Base-by-base conservation (phyloP, 2,329 filamentous ascomycete genomes). In the Fusarium nygamai region DNA sequence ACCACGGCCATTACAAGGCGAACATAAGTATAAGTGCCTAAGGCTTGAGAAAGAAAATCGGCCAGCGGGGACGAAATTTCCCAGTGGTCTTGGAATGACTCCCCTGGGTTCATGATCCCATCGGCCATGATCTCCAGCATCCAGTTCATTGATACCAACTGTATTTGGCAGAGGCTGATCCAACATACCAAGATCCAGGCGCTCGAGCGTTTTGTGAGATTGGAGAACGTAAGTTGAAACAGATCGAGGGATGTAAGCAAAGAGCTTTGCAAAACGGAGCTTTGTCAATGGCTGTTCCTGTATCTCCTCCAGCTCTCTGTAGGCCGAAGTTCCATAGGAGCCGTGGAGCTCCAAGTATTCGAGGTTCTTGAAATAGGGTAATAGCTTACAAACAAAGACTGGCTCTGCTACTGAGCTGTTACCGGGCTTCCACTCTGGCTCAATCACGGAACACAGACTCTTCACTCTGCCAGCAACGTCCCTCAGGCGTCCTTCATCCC, bases 131-230 rank as follows among this genome's bases (percentile, higher is more conserved):
- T 47, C 58, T 6, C 5, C 13, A 2, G 33, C 16, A 5, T 38
- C 59, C 4, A 29, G 62, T 14, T 13, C 17, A 1, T 22, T 31
- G 4, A 62, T n/a, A 4, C 12, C 27, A 9, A 20, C 5, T 3
- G 22, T 2, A 0, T 16, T 31, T 1, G 53, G 39, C 6, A 65
- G 46, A 3, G 75, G 73, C 5, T 14, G 19, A n/a, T 71, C 64
- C 2, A 77, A 16, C 16, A 77, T 36, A 2, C 69, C 73, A 7
- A 77, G 64, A 13, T 77, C 75, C 2, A 77, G 6, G 1, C 64
- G 51, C 7, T 77, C 48, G 1, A 77, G 57, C 1, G 38, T 64
- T 1, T 10, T 1, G 5, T 34, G 44, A 4, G 71, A 71, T n/a
- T 29, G 27, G 1, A 73, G 64, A 16, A 75, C 13, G 44, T 68